Conservation (phyloP, 2,329 filamentous ascomycete genomes). For the Diaporthe humulicola region DNA sequence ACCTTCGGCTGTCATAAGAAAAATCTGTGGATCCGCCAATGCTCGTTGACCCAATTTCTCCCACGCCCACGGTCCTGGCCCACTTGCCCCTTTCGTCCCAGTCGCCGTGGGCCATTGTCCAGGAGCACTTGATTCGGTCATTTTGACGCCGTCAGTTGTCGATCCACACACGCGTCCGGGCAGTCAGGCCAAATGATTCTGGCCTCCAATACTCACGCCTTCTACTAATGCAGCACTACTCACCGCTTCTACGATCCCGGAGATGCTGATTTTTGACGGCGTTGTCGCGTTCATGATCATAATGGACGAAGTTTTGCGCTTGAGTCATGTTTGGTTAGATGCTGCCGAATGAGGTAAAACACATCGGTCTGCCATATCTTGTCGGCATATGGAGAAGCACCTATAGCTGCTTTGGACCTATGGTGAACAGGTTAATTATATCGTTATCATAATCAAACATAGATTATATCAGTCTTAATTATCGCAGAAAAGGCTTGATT, state of each 20-base stretch:
- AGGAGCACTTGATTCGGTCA: constrained; percentile 17
- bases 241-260: neutral
- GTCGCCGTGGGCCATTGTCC: neutral
- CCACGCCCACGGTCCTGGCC: neutral
- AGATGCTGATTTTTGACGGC: neutral
- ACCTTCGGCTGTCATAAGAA: neutral
- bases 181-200: neutral
- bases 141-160: constrained; percentile 23
- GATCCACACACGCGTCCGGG: constrained; percentile 18
- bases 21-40: neutral
- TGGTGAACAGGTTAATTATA: neutral
- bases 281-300: neutral
- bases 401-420: neutral
- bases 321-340: neutral
- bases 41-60: neutral
- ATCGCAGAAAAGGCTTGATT: neutral
- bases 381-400: neutral
- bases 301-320: neutral
- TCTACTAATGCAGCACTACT: constrained; percentile 1
- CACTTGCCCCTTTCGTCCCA: constrained; percentile 23
- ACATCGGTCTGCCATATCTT: neutral
- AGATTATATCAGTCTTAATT: neutral
- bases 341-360: neutral
- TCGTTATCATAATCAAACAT: neutral
- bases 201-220: neutral